Evolutionary conservation across 1,284 basidiomycete genomes (phyloP).

Genomic region (Tilletia horrida): DNA sequence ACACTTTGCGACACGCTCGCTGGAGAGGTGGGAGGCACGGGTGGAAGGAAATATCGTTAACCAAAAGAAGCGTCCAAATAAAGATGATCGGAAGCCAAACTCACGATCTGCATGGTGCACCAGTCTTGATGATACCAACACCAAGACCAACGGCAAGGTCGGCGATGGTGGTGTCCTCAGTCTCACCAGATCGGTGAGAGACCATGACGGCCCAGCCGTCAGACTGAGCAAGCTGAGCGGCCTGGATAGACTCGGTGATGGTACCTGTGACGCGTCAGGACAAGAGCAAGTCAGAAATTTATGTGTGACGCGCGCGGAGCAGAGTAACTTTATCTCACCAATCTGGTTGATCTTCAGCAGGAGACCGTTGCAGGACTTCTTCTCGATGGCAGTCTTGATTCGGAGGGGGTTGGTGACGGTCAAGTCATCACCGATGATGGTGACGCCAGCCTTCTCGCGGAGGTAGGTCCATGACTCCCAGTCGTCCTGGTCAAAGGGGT

Average conservation of each 20-base stretch:
- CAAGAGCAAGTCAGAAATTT: not conserved
- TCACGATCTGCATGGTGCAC: conserved; percentile 73
- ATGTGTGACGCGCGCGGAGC: not conserved
- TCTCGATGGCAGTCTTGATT: conserved; percentile 98
- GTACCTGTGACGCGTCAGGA: conserved; percentile 60
- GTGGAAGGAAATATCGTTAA: no score
- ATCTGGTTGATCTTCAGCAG: conserved; percentile 94
- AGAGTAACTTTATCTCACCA: conserved; percentile 54
- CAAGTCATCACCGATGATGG: conserved; percentile 96
- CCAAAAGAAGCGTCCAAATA: no score
- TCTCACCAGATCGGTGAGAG: conserved; percentile 94
- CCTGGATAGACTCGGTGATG: conserved; percentile 96
- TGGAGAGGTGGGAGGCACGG: conserved; percentile 49
- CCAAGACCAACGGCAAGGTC: conserved; percentile 93
- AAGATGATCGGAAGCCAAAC: conserved; percentile 59
- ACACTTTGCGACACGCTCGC: no score
- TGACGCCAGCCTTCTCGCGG: conserved; percentile 59
- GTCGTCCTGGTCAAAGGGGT: conserved; percentile 99
- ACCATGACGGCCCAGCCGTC: conserved; percentile 99
- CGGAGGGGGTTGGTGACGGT: conserved; percentile 97
- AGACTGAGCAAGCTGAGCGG: conserved; percentile 91
- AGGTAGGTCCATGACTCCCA: conserved; percentile 97
- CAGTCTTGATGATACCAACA: conserved; percentile 95
- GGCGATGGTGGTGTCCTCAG: conserved; percentile 70
- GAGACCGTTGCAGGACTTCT: conserved; percentile 99